phyloP scores from a whole-genome alignment of 192 early-diverging fungal species.

The Ambispora gerdemannii region DNA sequence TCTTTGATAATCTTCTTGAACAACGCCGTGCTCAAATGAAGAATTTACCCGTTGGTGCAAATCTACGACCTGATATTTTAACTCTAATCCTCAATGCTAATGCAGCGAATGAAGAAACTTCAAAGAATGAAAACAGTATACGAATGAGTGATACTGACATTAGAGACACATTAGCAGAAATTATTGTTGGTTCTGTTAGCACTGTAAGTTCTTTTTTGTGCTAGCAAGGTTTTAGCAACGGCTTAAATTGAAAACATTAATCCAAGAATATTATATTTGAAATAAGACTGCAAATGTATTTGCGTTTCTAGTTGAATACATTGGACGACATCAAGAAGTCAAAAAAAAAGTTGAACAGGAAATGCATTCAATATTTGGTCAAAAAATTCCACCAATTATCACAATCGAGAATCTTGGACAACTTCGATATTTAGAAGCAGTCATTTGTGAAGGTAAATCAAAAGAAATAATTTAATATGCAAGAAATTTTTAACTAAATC shows the following conservation, averaged over 20 bases:
- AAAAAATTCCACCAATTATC: not conserved
- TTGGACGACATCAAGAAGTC: not conserved
- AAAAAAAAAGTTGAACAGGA: not conserved
- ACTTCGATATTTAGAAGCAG: not conserved
- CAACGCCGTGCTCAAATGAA: not conserved
- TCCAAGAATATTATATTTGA: not conserved
- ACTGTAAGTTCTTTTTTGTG: not conserved
- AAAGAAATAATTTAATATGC: too few relatives aligned
- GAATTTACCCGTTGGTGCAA: not conserved
- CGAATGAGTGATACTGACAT: slow-evolving; percentile 9
- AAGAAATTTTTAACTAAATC: too few relatives aligned
- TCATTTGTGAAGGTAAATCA: too few relatives aligned
- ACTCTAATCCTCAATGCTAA: not conserved
- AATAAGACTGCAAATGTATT: not conserved
- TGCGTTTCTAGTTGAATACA: not conserved
- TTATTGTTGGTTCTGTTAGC: not conserved
- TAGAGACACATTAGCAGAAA: not conserved
- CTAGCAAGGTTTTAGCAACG: not conserved
- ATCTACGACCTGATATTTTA: not conserved
- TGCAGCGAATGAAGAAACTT: not conserved
- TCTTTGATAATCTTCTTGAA: not conserved
- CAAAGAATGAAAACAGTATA: not conserved
- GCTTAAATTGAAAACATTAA: not conserved
- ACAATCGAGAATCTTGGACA: not conserved
- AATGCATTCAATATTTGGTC: not conserved